Evolutionary conservation across 2,329 filamentous ascomycete genomes (phyloP).

Genomic region (Epichloe bromicola): DNA sequence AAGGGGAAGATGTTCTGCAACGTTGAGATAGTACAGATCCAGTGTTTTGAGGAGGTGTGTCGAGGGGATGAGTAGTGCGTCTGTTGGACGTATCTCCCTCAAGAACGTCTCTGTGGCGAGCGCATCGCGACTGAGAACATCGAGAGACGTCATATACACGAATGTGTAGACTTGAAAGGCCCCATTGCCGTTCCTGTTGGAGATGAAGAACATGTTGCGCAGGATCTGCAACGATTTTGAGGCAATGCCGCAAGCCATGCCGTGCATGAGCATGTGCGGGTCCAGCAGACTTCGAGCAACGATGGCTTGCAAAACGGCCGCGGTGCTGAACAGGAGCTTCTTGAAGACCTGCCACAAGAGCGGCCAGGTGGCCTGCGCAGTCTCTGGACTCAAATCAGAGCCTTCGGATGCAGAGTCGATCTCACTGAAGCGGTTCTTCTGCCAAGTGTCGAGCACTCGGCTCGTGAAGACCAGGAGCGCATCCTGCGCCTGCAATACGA

Average conservation of each 20-base stretch:
- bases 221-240: constrained; percentile 60
- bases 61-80: constrained; percentile 18
- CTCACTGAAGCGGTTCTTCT: constrained; percentile 57
- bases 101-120: constrained; percentile 54
- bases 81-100: constrained; percentile 38
- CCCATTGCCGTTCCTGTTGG: constrained; percentile 56
- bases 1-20: constrained; percentile 70
- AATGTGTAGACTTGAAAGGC: constrained; percentile 78
- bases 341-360: constrained; percentile 63
- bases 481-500: constrained; percentile 41
- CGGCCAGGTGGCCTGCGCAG: constrained; percentile 53
- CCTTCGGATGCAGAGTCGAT: constrained; percentile 57
- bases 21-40: constrained; percentile 83
- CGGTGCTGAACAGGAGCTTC: constrained; percentile 61
- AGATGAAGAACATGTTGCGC: constrained; percentile 71
- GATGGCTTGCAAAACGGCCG: constrained; percentile 62
- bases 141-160: constrained; percentile 68
- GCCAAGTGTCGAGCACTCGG: constrained; percentile 59
- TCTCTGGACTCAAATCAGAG: constrained; percentile 49
- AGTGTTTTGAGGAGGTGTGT: constrained; percentile 49
- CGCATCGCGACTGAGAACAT: constrained; percentile 63
- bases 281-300: constrained; percentile 50
- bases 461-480: constrained; percentile 54
- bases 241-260: constrained; percentile 49
- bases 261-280: constrained; percentile 28